A percentile compares a stretch with the other conserved stretches of the same genome.
phyloP scores from a whole-genome alignment of 108 stramenopile species.

The Nitzschia sp. region DNA sequence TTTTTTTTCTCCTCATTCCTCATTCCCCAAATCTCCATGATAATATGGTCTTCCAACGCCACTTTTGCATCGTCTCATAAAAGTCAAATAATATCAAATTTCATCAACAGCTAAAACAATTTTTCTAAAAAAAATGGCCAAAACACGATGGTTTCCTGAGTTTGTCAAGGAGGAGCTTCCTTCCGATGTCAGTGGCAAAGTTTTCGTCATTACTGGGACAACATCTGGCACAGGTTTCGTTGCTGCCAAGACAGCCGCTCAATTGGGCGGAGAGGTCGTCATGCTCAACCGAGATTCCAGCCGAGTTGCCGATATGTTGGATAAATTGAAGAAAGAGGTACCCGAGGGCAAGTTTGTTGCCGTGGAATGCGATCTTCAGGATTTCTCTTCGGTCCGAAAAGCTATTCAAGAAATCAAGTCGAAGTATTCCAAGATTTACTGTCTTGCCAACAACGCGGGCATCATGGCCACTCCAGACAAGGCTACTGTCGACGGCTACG shows the following conservation, averaged over 20 bases:
- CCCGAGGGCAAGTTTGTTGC: slow-evolving; percentile 29
- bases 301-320: slow-evolving; percentile 1
- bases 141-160: slow-evolving; percentile 7
- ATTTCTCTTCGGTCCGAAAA: slow-evolving; percentile 38
- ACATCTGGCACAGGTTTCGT: slow-evolving; percentile 28
- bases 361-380: slow-evolving; percentile 48
- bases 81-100: no score
- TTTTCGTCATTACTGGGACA: slow-evolving; percentile 36
- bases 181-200: slow-evolving; percentile 23
- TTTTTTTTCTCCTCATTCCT: no score
- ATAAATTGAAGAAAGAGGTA: slow-evolving; percentile 6
- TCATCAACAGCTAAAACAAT: no score
- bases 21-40: no score
- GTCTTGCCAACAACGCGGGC: slow-evolving; percentile 54
- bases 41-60: no score
- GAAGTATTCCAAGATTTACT: slow-evolving; percentile 33
- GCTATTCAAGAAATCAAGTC: slow-evolving; percentile 32
- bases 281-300: slow-evolving; percentile 19
- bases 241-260: slow-evolving; percentile 22
- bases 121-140: no score
- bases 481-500: slow-evolving; percentile 58
- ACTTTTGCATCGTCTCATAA: no score
- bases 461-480: slow-evolving; percentile 49
- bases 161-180: slow-evolving; percentile 29
- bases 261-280: slow-evolving; percentile 24